Evolutionary conservation across 257 asterid genomes (phyloP).

Genomic region (Capsicum chinense): DNA sequence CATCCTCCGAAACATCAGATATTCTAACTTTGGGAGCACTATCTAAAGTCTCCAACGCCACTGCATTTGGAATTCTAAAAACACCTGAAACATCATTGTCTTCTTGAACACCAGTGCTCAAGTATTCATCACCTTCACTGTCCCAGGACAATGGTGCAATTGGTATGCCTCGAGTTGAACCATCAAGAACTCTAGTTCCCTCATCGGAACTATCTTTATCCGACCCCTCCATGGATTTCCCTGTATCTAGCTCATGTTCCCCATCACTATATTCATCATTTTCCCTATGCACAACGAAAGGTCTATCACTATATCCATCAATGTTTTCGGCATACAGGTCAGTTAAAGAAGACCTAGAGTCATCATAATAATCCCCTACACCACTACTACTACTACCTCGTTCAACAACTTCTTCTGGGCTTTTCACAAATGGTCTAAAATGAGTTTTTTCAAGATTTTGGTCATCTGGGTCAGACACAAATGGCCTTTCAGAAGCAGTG

Average conservation of each 20-base stretch:
- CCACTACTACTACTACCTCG: neutral
- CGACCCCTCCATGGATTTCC: conserved; percentile 26
- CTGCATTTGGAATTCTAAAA: conserved; percentile 50
- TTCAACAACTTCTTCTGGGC: conserved; percentile 37
- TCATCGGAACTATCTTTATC: conserved; percentile 28
- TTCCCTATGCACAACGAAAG: conserved; percentile 38
- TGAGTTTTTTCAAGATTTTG: conserved; percentile 48
- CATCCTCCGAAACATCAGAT: conserved; percentile 47
- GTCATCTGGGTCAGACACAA: conserved; percentile 41
- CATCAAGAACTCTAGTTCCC: conserved; percentile 31
- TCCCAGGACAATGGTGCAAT: conserved; percentile 67
- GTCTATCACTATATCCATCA: conserved; percentile 42
- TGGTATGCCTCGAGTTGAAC: conserved; percentile 49
- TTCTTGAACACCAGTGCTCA: conserved; percentile 47
- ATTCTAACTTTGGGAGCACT: conserved; percentile 59
- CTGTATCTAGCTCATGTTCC: conserved; percentile 35
- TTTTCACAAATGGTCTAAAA: conserved; percentile 43
- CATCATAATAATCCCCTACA: conserved; percentile 29
- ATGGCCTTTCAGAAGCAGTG: conserved; percentile 45
- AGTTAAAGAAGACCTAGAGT: conserved; percentile 44
- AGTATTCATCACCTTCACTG: conserved; percentile 69
- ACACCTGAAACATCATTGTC: conserved; percentile 44
- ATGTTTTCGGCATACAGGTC: conserved; percentile 39
- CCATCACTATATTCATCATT: conserved; percentile 36
- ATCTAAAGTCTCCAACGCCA: conserved; percentile 42